Percentiles rank a stretch among this genome's conserved stretches.
Evolutionary conservation across 345 rosid genomes (phyloP).

Genomic region (Aquilaria yunnanensis): DNA sequence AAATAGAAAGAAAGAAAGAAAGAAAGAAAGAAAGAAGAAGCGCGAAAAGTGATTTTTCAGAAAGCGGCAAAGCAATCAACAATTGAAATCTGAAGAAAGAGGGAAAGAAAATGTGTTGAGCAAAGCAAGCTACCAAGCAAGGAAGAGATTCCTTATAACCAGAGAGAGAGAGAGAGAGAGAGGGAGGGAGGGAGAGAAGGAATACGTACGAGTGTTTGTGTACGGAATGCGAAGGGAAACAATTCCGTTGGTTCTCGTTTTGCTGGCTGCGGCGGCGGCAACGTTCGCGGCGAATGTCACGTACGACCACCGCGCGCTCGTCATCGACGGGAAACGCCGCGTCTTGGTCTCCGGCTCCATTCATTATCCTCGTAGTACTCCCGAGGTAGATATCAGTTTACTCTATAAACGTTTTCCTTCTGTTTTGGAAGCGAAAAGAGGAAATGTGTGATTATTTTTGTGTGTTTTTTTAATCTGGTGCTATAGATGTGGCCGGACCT

Average conservation of each 20-base stretch:
- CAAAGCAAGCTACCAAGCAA: neutral
- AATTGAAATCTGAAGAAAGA: neutral
- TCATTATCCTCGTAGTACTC: conserved; percentile 95
- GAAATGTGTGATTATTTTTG: neutral
- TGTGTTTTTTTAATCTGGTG: conserved; percentile 1
- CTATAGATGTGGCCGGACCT: conserved; percentile 97
- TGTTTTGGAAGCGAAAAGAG: neutral
- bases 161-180: neutral
- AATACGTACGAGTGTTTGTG: neutral
- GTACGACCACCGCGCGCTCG: conserved; percentile 73
- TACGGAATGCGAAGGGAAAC: conserved; percentile 9
- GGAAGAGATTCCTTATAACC: neutral
- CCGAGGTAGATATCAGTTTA: conserved; percentile 39
- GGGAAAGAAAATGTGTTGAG: too few species aligned
- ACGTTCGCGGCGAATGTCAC: conserved; percentile 54
- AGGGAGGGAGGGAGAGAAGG: neutral
- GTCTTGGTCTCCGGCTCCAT: conserved; percentile 85
- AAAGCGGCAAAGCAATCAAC: conserved; percentile 1
- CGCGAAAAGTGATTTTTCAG: neutral
- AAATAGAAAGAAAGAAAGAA: too few species aligned
- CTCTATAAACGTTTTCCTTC: neutral
- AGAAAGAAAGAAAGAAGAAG: too few species aligned
- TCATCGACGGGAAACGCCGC: conserved; percentile 70
- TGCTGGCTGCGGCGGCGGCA: conserved; percentile 32
- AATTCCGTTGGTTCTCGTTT: conserved; percentile 9